Percentiles rank a stretch among this genome's conserved stretches.
Conservation (phyloP, 495 filamentous ascomycete species). For the Physcia stellaris region DNA sequence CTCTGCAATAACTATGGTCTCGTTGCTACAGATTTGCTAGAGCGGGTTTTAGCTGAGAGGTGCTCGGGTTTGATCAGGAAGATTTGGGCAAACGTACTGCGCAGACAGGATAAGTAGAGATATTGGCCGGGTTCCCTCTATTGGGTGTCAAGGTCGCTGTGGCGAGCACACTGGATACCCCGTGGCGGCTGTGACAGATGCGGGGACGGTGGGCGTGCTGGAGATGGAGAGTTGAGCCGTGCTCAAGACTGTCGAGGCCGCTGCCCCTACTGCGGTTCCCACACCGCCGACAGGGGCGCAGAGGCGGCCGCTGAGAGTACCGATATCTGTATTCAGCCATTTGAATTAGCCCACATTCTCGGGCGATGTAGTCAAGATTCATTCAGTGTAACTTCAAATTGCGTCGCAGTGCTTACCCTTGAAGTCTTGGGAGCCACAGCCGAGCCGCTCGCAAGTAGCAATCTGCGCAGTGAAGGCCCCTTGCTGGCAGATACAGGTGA, state of each 20-base stretch:
- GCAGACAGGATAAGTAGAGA: not conserved
- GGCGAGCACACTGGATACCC: not conserved
- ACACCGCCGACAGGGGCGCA: not conserved
- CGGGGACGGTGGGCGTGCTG: not conserved
- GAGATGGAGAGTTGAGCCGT: not conserved
- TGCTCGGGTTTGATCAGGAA: not conserved
- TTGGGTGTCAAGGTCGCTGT: not conserved
- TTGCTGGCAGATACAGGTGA: not conserved
- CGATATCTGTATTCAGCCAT: not conserved
- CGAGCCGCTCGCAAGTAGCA: not conserved
- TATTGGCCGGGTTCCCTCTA: not conserved
- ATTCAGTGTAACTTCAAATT: too few species aligned
- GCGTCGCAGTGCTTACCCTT: not conserved
- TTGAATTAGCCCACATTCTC: too few species aligned
- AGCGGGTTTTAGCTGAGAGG: not conserved
- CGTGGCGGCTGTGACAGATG: not conserved
- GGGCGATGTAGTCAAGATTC: too few species aligned
- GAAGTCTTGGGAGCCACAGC: not conserved
- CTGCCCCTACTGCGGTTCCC: not conserved
- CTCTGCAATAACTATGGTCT: not conserved
- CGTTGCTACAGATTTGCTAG: slow-evolving; percentile 7
- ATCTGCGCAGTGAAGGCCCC: not conserved
- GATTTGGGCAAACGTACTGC: not conserved
- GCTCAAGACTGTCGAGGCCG: not conserved
- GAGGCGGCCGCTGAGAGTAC: not conserved